Evolutionary conservation across 495 filamentous ascomycete genomes (phyloP).

Genomic region (Entonaema liquescens): DNA sequence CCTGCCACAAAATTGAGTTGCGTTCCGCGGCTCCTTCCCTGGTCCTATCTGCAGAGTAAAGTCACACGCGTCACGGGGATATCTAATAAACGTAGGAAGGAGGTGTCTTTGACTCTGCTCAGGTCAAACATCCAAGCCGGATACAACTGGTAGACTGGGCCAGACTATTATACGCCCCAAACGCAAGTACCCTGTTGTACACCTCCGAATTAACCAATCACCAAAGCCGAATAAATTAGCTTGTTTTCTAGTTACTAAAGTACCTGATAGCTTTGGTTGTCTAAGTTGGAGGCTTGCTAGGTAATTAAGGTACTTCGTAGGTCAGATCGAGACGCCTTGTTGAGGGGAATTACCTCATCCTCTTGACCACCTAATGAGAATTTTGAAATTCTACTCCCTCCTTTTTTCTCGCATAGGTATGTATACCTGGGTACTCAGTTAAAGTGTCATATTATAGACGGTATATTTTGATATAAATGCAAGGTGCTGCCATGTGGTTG

Average conservation of each 20-base stretch:
- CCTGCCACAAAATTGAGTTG: conserved; percentile 16
- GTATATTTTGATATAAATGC: neutral
- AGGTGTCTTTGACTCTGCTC: neutral
- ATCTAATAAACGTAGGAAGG: neutral
- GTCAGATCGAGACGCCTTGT: neutral
- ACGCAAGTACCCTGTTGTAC: conserved; percentile 11
- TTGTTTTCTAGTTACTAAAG: neutral
- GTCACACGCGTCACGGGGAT: conserved; percentile 22
- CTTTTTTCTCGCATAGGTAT: neutral
- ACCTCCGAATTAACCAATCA: conserved; percentile 27
- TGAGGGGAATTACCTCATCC: too few relatives aligned
- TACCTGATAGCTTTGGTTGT: too few relatives aligned
- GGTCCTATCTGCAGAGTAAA: conserved; percentile 19
- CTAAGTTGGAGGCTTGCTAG: too few relatives aligned
- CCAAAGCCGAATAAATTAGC: conserved; percentile 14
- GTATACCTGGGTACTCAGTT: neutral
- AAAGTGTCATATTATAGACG: neutral
- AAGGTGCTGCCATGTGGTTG: neutral
- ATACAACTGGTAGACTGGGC: conserved; percentile 14
- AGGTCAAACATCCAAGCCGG: conserved; percentile 4
- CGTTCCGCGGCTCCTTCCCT: conserved; percentile 33
- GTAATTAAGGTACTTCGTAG: too few relatives aligned
- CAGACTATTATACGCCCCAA: neutral
- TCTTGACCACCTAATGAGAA: too few relatives aligned
- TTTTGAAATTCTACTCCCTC: neutral